phyloP scores from a whole-genome alignment of 2,329 filamentous ascomycete genomes.

The Diaporthe sp. region DNA sequence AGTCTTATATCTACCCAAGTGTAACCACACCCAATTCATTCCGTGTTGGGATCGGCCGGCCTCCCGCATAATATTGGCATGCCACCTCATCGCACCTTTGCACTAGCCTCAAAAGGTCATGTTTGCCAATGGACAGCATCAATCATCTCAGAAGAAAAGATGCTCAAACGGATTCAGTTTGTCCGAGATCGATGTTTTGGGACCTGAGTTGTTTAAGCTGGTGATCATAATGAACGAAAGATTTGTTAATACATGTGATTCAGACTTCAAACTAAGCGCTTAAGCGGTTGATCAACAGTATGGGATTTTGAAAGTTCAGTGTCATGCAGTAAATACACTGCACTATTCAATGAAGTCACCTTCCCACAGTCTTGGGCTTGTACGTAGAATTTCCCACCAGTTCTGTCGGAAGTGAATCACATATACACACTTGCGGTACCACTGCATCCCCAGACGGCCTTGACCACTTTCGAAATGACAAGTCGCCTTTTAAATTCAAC shows the following conservation, averaged over 20 bases:
- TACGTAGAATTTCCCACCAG: no score
- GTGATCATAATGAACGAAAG: background rate
- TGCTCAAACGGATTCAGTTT: background rate
- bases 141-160: background rate
- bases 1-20: background rate
- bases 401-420: background rate
- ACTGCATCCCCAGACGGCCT: no score
- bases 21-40: background rate
- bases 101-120: background rate
- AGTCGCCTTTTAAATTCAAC: background rate
- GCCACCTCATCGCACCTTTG: constrained; percentile 8
- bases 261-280: no score
- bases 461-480: background rate
- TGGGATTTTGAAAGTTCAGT: no score
- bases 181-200: background rate
- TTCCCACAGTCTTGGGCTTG: no score
- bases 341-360: no score
- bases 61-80: background rate
- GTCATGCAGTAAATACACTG: no score
- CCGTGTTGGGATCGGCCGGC: background rate
- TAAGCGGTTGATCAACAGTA: no score
- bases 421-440: background rate
- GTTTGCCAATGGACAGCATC: no score
- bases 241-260: no score
- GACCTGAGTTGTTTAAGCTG: background rate